Base-by-base conservation (phyloP, 176 grass and related monocot genomes). In the Stipa capillata region DNA sequence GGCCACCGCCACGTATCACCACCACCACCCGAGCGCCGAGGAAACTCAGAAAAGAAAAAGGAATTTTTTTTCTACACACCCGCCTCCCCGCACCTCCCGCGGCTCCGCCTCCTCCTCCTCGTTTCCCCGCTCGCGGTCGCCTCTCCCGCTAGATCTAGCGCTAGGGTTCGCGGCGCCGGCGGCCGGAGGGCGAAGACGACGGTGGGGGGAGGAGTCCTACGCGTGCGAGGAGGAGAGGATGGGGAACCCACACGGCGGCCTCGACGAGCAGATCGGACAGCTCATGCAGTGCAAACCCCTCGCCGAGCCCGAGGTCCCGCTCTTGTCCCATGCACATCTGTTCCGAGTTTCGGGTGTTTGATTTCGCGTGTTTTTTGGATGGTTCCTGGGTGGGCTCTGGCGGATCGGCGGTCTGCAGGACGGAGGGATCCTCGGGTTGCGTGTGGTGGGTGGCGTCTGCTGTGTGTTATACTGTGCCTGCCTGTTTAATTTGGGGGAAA, bases 221-320 rank as follows among this genome's bases (percentile, higher is more conserved):
- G 61, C 59, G 3, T 12, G 72, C 67, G 51, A 41, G 53, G 33
- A 78, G 73, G 41, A 64, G 50, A 54, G 62, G 59, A 83, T 83
- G 89, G 69, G 44, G 65, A 91, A 55, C 56, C 72, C 81, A 3
- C 33, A 65, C 34, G 85, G 89, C 55, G 86, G 87, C 66, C 72
- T 92, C 11, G 90, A 92, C 73, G 86, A 79, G 73, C 82, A 91
- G 89, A 88, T 91, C 73, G 85, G 63, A 73, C 90, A 88, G 86
- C 86, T 92, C 57, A 78, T 85, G 86, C 82, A 92, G 82, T 85
- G 90, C 85, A 85, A 88, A 82, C 90, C 85, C 8, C 86, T 92
- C 77, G 68, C 73, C 62, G 90, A 92, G 67, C 90, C 72, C 50
- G 82, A 92, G 85, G 90, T 91, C 37, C 42, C 37, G 28, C 52